These are phyloP conservation scores for Triticum dicoccoides DNA, from an alignment of 176 grass and related monocot genomes.

Conservation along the genomic window DNA sequence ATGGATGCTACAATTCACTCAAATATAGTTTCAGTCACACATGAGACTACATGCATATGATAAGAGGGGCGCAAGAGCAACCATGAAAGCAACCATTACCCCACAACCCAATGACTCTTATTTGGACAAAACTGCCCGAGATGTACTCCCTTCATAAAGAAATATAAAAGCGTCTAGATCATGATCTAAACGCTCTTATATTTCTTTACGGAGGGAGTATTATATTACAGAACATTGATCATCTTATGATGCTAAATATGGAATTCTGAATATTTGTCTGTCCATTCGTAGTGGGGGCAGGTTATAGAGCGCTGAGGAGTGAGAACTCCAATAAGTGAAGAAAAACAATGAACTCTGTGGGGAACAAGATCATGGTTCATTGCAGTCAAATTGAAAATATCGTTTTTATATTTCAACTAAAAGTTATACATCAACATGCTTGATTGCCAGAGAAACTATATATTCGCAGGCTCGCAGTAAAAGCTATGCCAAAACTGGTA, in stretches of 20 bases:
- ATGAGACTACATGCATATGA: not conserved
- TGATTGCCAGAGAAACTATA: no score
- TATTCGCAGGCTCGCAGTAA: no score
- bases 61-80: not conserved
- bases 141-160: no score
- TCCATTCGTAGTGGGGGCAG: not conserved
- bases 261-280: not conserved
- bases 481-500: no score
- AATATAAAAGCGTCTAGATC: no score
- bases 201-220: not conserved
- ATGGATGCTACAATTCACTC: not conserved
- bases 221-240: not conserved
- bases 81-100: not conserved
- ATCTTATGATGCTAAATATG: not conserved
- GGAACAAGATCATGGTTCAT: not conserved
- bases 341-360: no score
- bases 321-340: no score
- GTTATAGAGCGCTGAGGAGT: not conserved
- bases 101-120: not conserved
- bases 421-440: no score
- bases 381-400: not conserved
- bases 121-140: not conserved
- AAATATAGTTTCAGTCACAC: not conserved
- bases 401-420: no score
- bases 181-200: no score